Evolutionary conservation across 139 green algal genomes (phyloP), one percentile per base, ranked within the genome.

Genomic region (Haematococcus lacustris): DNA sequence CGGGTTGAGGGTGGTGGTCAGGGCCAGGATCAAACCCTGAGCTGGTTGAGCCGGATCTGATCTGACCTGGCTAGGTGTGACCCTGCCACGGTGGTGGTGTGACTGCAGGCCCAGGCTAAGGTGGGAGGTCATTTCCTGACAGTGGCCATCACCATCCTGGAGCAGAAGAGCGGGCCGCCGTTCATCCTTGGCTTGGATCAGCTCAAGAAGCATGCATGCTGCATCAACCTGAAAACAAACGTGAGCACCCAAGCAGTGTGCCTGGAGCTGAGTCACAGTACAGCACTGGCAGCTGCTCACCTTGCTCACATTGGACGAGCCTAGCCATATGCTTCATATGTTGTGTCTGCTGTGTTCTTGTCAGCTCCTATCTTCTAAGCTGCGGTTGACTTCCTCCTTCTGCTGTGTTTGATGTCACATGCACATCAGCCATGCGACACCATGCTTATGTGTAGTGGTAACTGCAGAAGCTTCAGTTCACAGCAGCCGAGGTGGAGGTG

Each of bases 141-240:
- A 28, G 86, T 84, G 50, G 85, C 88, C 61, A 93, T 99, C 80
- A 97, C 88, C 0, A 84, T 99, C 25, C 77, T 99, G 75, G 95
- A 99, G 81, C 83, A 91, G 74, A 82, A 90, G 53, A 78, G 87
- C 25, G 83, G 80, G 0, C 83, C 85, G 67, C 88, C 95, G 51
- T 98, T 98, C 80, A 87, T 99, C 39, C 97, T 99, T 73, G 95
- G 95, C 0, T 83, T 99, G 38, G 95, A 99, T 84, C 98, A 96
- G 83, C 81, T 99, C 47, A 84, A 87, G 51, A 73, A 91, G 1
- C 92, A 98, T 76, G 30, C 25, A 40, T 83, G 76, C 64, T 38
- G 62, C 51, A 74, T 85, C 23, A 73, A 80, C 59, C 47, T 81
- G 4, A 47, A 43, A 3, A 28, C 41, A 28, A 38, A 51, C 38